Conservation (phyloP, 2,329 filamentous ascomycete species). For the Xylariales sp. region DNA sequence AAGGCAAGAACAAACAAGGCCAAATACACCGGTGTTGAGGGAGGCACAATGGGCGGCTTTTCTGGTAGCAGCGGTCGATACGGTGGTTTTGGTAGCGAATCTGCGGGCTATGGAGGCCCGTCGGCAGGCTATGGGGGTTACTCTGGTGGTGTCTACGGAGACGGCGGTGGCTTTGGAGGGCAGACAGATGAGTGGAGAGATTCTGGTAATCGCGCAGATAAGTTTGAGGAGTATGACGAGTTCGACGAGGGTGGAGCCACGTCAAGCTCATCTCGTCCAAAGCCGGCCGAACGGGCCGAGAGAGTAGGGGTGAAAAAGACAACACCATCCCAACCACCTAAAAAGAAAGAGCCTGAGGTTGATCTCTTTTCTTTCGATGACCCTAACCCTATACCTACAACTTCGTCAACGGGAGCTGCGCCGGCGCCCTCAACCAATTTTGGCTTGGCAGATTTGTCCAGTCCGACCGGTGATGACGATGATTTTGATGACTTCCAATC, state of each 20-base stretch:
- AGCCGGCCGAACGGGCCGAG: constrained; percentile 60
- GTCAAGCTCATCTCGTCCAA: constrained; percentile 63
- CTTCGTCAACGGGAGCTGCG: constrained; percentile 54
- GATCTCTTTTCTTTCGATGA: constrained; percentile 96
- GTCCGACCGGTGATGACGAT: constrained; percentile 75
- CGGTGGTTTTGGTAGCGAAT: constrained; percentile 92
- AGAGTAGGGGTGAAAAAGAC: constrained; percentile 65
- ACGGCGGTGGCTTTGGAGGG: constrained; percentile 92
- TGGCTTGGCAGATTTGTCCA: constrained; percentile 60
- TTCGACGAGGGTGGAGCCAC: constrained; percentile 79
- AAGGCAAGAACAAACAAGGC: constrained; percentile 90
- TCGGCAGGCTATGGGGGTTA: constrained; percentile 66
- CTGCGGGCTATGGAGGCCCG: constrained; percentile 75
- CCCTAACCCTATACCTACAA: constrained; percentile 61
- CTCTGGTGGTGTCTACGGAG: constrained; percentile 86
- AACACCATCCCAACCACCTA: constrained; percentile 67
- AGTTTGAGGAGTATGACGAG: constrained; percentile 98
- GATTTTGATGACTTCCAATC: constrained; percentile 99
- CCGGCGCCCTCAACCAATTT: constrained; percentile 60
- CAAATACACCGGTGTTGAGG: constrained; percentile 96
- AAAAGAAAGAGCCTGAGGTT: constrained; percentile 87
- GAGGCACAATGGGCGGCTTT: constrained; percentile 73
- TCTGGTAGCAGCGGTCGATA: constrained; percentile 71
- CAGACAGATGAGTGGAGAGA: constrained; percentile 78
- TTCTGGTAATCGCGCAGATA: constrained; percentile 71